Percentiles rank a stretch among this genome's conserved stretches.
Evolutionary conservation across 2,329 filamentous ascomycete genomes (phyloP).

Genomic region (Rhynchosporium secalis): DNA sequence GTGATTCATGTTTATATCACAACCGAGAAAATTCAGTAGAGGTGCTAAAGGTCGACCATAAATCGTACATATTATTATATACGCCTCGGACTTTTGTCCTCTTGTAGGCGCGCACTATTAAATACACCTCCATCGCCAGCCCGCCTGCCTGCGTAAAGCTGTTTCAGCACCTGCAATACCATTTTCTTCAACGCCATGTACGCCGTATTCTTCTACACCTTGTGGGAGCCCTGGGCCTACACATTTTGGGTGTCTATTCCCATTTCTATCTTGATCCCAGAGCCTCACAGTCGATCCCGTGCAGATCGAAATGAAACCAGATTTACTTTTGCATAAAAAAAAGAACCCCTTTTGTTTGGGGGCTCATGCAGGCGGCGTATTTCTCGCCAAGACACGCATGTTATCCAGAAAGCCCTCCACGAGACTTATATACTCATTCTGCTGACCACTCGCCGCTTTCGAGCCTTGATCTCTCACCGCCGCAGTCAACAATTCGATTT

Average conservation of each 20-base stretch:
- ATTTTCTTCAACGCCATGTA: neutral
- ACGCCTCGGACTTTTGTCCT: neutral
- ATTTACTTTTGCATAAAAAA: no score
- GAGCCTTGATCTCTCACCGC: conserved; percentile 66
- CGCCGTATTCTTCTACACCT: neutral
- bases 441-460: conserved; percentile 51
- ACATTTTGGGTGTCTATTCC: neutral
- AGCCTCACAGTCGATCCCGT: no score
- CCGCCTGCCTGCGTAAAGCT: neutral
- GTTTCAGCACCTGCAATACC: no score
- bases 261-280: neutral
- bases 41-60: neutral
- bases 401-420: conserved; percentile 77
- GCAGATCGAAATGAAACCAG: no score
- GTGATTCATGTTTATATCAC: no score
- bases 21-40: no score
- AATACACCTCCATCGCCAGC: no score
- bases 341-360: no score
- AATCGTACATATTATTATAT: conserved; percentile 11
- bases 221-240: neutral
- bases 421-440: conserved; percentile 64
- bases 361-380: conserved; percentile 12
- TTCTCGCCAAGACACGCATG: conserved; percentile 35
- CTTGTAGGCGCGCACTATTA: no score
- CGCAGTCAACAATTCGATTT: conserved; percentile 70